phyloP scores from a whole-genome alignment of 768 basidiomycete genomes.

The Gyrodon lividus region DNA sequence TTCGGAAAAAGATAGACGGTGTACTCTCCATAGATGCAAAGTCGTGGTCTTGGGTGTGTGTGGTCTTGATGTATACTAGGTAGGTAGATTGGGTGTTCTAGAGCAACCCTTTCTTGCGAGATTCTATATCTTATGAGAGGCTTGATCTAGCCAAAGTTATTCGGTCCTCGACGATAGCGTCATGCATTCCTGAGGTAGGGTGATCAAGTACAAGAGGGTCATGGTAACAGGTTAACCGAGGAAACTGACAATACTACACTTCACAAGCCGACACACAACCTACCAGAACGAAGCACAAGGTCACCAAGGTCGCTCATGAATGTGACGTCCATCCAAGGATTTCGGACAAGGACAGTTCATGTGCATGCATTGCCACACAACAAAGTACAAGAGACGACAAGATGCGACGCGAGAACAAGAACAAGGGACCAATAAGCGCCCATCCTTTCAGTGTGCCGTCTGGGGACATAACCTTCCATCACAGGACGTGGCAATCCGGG shows the following conservation, averaged over 20 bases:
- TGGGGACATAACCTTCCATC: too few relatives aligned
- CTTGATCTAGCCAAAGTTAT: too few relatives aligned
- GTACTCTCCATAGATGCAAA: too few relatives aligned
- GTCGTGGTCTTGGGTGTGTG: too few relatives aligned
- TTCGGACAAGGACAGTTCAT: not conserved
- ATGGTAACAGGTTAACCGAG: not conserved
- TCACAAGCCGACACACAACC: not conserved
- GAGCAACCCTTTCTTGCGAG: too few relatives aligned
- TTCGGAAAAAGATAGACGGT: slow-evolving; percentile 4
- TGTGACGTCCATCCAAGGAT: not conserved
- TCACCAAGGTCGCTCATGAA: not conserved
- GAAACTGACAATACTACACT: not conserved
- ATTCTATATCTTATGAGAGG: too few relatives aligned
- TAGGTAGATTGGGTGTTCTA: too few relatives aligned
- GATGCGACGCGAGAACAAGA: not conserved
- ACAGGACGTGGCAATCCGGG: too few relatives aligned
- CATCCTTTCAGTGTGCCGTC: too few relatives aligned
- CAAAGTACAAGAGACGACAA: not conserved
- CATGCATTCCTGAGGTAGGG: not conserved
- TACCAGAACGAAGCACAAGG: not conserved
- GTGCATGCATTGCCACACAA: too few relatives aligned
- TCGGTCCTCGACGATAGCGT: not conserved
- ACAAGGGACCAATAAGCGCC: not conserved
- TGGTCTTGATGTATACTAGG: too few relatives aligned
- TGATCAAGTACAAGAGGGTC: not conserved